These are phyloP conservation scores for Panaeolus papilionaceus DNA, from an alignment of 768 basidiomycete species.

Conservation along the genomic window DNA sequence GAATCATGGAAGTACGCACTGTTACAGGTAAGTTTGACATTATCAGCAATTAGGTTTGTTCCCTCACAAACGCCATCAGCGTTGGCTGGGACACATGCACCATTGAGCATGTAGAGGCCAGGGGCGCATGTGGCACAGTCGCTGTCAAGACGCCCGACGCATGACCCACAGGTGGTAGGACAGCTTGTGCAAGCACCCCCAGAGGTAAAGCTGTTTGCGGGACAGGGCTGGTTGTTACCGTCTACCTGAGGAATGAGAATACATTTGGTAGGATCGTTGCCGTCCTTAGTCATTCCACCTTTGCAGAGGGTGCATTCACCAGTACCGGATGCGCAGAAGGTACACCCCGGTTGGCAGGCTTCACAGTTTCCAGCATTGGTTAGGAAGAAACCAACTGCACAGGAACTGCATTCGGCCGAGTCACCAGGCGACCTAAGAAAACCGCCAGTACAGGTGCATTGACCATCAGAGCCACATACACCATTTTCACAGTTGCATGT, in stretches of 20 bases:
- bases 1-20: slow-evolving; percentile 49
- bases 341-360: slow-evolving; percentile 82
- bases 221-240: slow-evolving; percentile 62
- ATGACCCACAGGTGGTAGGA: slow-evolving; percentile 69
- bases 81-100: slow-evolving; percentile 70
- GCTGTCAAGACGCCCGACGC: slow-evolving; percentile 65
- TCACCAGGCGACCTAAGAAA: slow-evolving; percentile 75
- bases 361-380: slow-evolving; percentile 75
- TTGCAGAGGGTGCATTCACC: slow-evolving; percentile 77
- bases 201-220: slow-evolving; percentile 65
- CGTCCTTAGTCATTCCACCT: slow-evolving; percentile 67
- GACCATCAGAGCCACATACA: slow-evolving; percentile 67
- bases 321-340: slow-evolving; percentile 63
- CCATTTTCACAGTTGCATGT: slow-evolving; percentile 85
- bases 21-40: slow-evolving; percentile 80
- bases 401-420: slow-evolving; percentile 72
- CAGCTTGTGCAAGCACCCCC: slow-evolving; percentile 62
- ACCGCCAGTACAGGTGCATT: slow-evolving; percentile 78
- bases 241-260: slow-evolving; percentile 57
- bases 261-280: slow-evolving; percentile 70
- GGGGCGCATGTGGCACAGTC: slow-evolving; percentile 73
- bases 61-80: slow-evolving; percentile 74
- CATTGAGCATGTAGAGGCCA: slow-evolving; percentile 65
- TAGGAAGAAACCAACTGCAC: slow-evolving; percentile 77
- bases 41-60: slow-evolving; percentile 73